Conservation (phyloP, 2,329 filamentous ascomycete species). For the Ilyonectria sp. region DNA sequence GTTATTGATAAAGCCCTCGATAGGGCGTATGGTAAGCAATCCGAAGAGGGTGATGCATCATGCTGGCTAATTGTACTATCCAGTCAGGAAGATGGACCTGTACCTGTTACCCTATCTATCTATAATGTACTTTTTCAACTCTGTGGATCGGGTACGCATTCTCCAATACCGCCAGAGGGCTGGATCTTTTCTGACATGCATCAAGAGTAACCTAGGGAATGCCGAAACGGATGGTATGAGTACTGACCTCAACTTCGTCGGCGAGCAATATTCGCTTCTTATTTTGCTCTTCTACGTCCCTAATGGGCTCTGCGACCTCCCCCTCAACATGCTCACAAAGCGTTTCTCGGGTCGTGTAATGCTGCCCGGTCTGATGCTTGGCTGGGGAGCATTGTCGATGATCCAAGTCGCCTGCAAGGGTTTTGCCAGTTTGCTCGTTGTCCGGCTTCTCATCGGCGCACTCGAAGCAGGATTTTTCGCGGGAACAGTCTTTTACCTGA, state of each 20-base stretch:
- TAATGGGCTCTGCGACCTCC: conserved; percentile 64
- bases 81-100: conserved; percentile 56
- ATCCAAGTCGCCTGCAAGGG: conserved; percentile 60
- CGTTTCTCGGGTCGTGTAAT: conserved; percentile 55
- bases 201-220: conserved; percentile 62
- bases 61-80: neutral
- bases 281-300: conserved; percentile 67
- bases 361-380: conserved; percentile 58
- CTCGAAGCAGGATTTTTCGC: conserved; percentile 66
- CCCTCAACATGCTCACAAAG: conserved; percentile 64
- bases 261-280: conserved; percentile 60
- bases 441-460: conserved; percentile 59
- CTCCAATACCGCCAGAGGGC: neutral
- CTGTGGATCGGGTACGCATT: conserved; percentile 37
- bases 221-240: conserved; percentile 63
- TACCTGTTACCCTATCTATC: conserved; percentile 60
- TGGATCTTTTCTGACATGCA: neutral
- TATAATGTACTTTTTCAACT: conserved; percentile 51
- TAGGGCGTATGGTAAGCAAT: conserved; percentile 15
- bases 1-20: conserved; percentile 25
- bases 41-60: fast-evolving
- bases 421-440: conserved; percentile 62
- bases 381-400: conserved; percentile 61
- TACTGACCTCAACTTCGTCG: conserved; percentile 57
- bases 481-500: conserved; percentile 61